Base-by-base conservation (phyloP, 139 green algal genomes). In the Mesostigma viride region DNA sequence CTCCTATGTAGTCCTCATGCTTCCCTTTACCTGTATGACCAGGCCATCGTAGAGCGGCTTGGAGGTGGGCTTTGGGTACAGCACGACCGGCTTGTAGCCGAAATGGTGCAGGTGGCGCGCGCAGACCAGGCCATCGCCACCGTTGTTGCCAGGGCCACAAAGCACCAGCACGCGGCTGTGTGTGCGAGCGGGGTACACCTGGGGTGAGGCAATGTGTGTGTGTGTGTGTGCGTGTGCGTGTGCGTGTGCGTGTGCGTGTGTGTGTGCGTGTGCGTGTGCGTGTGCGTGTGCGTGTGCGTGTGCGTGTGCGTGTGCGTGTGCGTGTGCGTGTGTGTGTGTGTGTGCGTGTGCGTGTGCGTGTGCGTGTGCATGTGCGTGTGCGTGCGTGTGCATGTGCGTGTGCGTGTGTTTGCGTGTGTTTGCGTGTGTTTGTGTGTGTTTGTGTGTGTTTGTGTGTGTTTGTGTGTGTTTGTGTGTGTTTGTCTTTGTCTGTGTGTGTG, bases 131-230 rank as follows among this genome's bases (percentile, higher is more conserved):
- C 93, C 93, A 68, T 99, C 92, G 1, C 93, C 93, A 2, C 93
- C 93, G 68, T 99, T 99, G 87, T 99, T 99, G 61, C 93, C 93
- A 0, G 92, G 92, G 0, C 92, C 92, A 28, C 78, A 86, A 3
- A 96, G 61, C 26, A 98, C 79, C 31, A 95, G 80, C 35, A 95
- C 66, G 6, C 31, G 27, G 5, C 34, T 33, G 63, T 70, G 30
- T 6, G 1, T 34, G 0, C 24, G 22, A 32, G 66, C 27, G 22
- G 17, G 11, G 67, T 75, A 77, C 17, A 71, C 65, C 70, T 76
- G 65, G 45, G 17, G 6, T 2, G 27, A 3, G 35, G 61, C 2
- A 28, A 26, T 20, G 20, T 8, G 11, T 58, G 47, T 58, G 3
- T 31, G 47, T 27, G n/a, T 44, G 14, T n/a, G 47, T 65, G 58